A percentile compares a stretch with the other conserved stretches of the same genome.
These are phyloP conservation scores for Acrasis kona DNA, from an alignment of 78 protist genomes.

Conservation along the genomic window DNA sequence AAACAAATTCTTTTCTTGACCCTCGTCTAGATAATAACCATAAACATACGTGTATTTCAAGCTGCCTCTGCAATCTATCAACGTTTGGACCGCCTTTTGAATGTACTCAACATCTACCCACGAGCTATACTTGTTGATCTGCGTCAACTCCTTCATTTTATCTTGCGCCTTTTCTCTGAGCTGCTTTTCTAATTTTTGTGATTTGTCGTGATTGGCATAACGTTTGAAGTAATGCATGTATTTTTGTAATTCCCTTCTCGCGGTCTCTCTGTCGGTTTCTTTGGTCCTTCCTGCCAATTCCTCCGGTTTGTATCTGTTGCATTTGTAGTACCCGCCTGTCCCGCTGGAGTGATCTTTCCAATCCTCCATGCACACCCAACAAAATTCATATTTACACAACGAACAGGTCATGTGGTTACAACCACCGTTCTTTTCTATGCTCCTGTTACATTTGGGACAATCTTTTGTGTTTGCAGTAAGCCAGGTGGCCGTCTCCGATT, in stretches of 20 bases:
- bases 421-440: constrained; percentile 77
- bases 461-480: constrained; percentile 53
- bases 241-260: constrained; percentile 15
- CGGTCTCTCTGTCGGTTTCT: background rate
- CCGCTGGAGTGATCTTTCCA: constrained; percentile 57
- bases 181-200: constrained; percentile 10
- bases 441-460: constrained; percentile 64
- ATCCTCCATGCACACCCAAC: constrained; percentile 68
- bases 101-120: constrained; percentile 30
- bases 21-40: constrained; percentile 30
- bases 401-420: constrained; percentile 77
- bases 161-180: background rate
- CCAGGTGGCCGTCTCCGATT: constrained; percentile 72
- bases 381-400: constrained; percentile 54
- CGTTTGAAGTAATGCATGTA: constrained; percentile 56
- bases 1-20: constrained; percentile 32
- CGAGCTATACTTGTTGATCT: background rate
- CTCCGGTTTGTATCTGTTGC: constrained; percentile 47
- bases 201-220: constrained; percentile 40
- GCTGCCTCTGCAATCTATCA: constrained; percentile 26
- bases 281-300: background rate
- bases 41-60: constrained; percentile 61
- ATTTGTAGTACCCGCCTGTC: constrained; percentile 48
- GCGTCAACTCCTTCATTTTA: constrained; percentile 16
- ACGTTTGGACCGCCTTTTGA: constrained; percentile 17